phyloP scores from a whole-genome alignment of 2,329 filamentous ascomycete species.

The Torrubiella hemipterigena region DNA sequence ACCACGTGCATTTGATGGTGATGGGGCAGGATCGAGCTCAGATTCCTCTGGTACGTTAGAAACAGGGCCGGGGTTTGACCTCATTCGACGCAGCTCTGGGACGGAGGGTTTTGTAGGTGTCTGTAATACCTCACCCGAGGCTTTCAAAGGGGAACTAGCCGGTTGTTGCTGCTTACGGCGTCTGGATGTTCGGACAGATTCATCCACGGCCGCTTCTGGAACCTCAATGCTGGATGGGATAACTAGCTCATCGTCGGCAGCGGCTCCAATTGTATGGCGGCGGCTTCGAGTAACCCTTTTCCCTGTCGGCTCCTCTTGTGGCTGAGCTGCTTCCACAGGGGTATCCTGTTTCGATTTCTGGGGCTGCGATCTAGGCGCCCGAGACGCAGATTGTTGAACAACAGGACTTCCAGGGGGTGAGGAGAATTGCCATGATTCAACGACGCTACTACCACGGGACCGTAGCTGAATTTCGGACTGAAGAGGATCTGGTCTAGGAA shows the following conservation, averaged over 20 bases:
- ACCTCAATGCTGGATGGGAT: slow-evolving; percentile 5
- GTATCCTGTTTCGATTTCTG: too few relatives aligned
- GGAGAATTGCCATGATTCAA: slow-evolving; percentile 41
- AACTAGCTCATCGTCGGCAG: slow-evolving; percentile 1
- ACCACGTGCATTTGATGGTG: too few relatives aligned
- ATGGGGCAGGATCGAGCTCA: too few relatives aligned
- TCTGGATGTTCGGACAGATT: not conserved
- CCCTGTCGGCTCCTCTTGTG: too few relatives aligned
- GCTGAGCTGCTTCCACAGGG: not conserved
- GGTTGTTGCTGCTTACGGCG: not conserved
- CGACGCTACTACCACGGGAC: slow-evolving; percentile 20
- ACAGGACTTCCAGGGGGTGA: slow-evolving; percentile 43
- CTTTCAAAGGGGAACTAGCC: too few relatives aligned
- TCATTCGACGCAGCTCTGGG: too few relatives aligned
- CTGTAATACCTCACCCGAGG: too few relatives aligned
- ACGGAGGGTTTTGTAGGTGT: too few relatives aligned
- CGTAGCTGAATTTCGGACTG: slow-evolving; percentile 38
- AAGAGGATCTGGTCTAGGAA: slow-evolving; percentile 39
- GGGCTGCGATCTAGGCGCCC: too few relatives aligned
- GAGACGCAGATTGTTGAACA: too few relatives aligned
- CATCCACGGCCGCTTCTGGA: not conserved
- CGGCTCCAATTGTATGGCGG: slow-evolving; percentile 1
- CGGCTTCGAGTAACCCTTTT: slow-evolving; percentile 6
- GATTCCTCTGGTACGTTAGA: too few relatives aligned
- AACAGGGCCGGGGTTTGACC: too few relatives aligned